Conservation (phyloP, 441 rosid species). For the Brassica hybrid region DNA sequence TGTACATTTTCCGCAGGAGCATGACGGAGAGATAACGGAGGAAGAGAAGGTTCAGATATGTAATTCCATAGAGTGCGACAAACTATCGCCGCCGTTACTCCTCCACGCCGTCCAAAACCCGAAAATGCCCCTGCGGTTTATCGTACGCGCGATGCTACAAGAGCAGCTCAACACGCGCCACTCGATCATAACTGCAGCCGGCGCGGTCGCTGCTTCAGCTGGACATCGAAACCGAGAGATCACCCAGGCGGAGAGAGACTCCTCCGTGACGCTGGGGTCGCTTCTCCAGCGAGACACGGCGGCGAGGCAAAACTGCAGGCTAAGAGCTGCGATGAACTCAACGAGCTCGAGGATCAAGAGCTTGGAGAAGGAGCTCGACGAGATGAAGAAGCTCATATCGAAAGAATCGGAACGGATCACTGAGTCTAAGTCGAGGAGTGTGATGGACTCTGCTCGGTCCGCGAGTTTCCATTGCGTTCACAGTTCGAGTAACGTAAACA, state of each 20-base stretch:
- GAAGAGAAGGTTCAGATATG: slow-evolving; percentile 67
- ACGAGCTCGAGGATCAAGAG: slow-evolving; percentile 68
- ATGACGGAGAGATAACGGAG: slow-evolving; percentile 57
- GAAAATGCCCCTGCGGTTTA: slow-evolving; percentile 73
- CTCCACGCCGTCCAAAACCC: slow-evolving; percentile 84
- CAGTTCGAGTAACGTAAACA: slow-evolving; percentile 35
- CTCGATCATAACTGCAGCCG: slow-evolving; percentile 51
- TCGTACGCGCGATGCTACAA: slow-evolving; percentile 80
- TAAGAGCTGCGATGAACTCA: slow-evolving; percentile 74
- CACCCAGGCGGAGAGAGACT: too few species aligned
- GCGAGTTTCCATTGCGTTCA: slow-evolving; percentile 85
- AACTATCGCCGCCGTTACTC: slow-evolving; percentile 67
- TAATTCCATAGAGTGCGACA: slow-evolving; percentile 73
- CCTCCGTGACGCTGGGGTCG: slow-evolving; percentile 57
- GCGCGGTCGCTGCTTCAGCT: not conserved
- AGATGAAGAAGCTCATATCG: slow-evolving; percentile 61
- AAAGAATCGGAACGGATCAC: slow-evolving; percentile 24
- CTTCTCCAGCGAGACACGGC: slow-evolving; percentile 74
- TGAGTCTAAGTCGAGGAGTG: too few species aligned
- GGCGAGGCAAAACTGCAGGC: slow-evolving; percentile 51
- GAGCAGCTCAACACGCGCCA: slow-evolving; percentile 83
- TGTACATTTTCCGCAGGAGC: slow-evolving; percentile 58
- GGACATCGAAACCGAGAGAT: slow-evolving; percentile 1
- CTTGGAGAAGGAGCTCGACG: slow-evolving; percentile 65
- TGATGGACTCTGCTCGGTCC: slow-evolving; percentile 60